A percentile compares a stretch with the other conserved stretches of the same genome.
Evolutionary conservation across 352 stramenopile genomes (phyloP).

Genomic region (Globisporangium rhizosaccharum): DNA sequence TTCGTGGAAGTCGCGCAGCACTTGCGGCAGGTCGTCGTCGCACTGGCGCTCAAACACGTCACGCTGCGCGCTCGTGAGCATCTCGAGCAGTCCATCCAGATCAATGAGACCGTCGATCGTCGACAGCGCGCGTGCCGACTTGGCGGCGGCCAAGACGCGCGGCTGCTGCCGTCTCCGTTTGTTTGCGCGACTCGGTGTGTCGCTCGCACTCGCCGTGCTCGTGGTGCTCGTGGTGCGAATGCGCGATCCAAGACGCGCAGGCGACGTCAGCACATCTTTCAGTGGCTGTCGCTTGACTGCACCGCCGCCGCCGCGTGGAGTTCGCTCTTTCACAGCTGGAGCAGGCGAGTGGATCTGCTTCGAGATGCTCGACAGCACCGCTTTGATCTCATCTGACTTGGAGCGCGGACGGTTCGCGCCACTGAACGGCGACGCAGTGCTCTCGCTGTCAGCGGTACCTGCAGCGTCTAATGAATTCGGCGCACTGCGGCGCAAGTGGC

Average conservation of each 20-base stretch:
- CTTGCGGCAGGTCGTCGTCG: constrained; percentile 42
- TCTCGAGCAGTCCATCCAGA: constrained; percentile 38
- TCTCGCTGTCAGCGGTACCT: neutral
- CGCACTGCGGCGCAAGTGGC: neutral
- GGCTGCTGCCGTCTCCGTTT: constrained; percentile 11
- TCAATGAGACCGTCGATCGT: constrained; percentile 32
- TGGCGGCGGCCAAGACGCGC: constrained; percentile 11
- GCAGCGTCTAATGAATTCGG: neutral
- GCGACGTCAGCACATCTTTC: neutral
- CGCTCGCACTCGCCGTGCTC: constrained; percentile 3
- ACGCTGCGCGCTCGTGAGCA: constrained; percentile 45
- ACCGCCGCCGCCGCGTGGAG: neutral
- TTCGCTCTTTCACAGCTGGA: neutral
- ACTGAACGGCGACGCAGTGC: neutral
- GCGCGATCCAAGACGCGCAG: neutral
- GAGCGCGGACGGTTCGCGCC: neutral
- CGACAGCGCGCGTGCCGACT: constrained; percentile 4
- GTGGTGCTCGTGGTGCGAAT: constrained; percentile 1
- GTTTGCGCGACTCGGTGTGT: neutral
- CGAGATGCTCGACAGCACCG: constrained; percentile 7
- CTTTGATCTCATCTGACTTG: constrained; percentile 17
- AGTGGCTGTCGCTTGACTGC: neutral
- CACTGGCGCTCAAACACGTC: constrained; percentile 49
- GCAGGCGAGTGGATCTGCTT: constrained; percentile 8
- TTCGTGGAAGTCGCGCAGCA: constrained; percentile 72